phyloP scores from a whole-genome alignment of 2,329 filamentous ascomycete species.

The Blumeriella jaapii region DNA sequence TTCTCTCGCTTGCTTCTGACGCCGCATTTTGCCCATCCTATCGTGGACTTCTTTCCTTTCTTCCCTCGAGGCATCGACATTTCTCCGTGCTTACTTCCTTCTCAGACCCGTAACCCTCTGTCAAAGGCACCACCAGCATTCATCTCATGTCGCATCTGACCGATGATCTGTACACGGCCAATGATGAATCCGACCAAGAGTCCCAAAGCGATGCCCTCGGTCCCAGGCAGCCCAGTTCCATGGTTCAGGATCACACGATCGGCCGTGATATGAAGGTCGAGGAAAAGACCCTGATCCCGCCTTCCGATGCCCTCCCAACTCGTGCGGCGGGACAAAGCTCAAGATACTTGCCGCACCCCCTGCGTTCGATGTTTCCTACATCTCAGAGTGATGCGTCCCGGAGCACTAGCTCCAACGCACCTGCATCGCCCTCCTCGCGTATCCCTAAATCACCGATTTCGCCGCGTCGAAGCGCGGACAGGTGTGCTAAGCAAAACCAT shows the following conservation, averaged over 20 bases:
- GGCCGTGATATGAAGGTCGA: slow-evolving; percentile 13
- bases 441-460: slow-evolving; percentile 9
- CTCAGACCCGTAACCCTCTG: slow-evolving; percentile 3
- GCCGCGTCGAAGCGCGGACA: slow-evolving; percentile 9
- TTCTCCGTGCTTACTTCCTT: slow-evolving; percentile 1
- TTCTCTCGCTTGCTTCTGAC: too few species aligned
- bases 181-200: slow-evolving; percentile 11
- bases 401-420: slow-evolving; percentile 4
- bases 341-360: slow-evolving; percentile 12
- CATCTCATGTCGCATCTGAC: slow-evolving; percentile 8
- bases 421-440: slow-evolving; percentile 5
- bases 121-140: slow-evolving; percentile 10
- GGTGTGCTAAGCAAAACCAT: slow-evolving; percentile 9
- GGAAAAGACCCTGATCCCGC: slow-evolving; percentile 20
- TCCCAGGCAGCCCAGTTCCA: slow-evolving; percentile 21
- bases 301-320: slow-evolving; percentile 10
- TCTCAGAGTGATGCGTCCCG: slow-evolving; percentile 18
- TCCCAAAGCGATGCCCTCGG: slow-evolving; percentile 23
- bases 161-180: slow-evolving; percentile 18
- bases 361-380: slow-evolving; percentile 11
- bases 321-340: slow-evolving; percentile 11
- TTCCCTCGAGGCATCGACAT: slow-evolving; percentile 12
- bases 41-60: slow-evolving; percentile 3
- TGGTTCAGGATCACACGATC: slow-evolving; percentile 20
- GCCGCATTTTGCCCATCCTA: too few species aligned